Evolutionary conservation across 352 stramenopile species (phyloP).

Genomic region (Phytopythium oedochilum): DNA sequence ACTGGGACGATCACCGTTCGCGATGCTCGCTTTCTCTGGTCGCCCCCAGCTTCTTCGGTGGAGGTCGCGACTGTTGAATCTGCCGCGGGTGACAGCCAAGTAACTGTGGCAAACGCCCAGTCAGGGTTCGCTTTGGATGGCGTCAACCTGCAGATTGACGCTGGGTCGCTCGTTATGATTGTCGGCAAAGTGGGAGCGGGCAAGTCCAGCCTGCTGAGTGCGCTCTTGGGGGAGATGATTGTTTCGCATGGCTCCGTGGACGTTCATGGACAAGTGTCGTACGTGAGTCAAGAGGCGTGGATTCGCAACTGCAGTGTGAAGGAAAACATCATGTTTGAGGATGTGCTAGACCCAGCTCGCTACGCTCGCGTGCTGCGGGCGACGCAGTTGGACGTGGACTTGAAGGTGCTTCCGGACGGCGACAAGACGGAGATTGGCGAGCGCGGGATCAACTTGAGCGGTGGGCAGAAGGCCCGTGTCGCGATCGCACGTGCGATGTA

Average conservation of each 20-base stretch:
- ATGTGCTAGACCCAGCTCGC: slow-evolving; percentile 11
- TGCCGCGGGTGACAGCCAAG: background rate
- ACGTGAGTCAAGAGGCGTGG: slow-evolving; percentile 35
- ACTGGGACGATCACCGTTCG: background rate
- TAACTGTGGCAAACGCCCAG: background rate
- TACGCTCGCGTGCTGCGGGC: slow-evolving; percentile 53
- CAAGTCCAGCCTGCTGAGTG: slow-evolving; percentile 48
- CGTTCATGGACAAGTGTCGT: slow-evolving; percentile 15
- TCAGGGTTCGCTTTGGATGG: background rate
- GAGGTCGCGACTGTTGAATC: background rate
- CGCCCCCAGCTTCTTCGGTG: background rate
- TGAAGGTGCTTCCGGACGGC: slow-evolving; percentile 78
- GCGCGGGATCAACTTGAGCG: slow-evolving; percentile 92
- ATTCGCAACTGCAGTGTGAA: slow-evolving; percentile 30
- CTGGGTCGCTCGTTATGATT: slow-evolving; percentile 48
- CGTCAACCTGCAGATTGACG: slow-evolving; percentile 34
- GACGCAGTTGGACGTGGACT: slow-evolving; percentile 81
- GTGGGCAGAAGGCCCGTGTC: slow-evolving; percentile 89
- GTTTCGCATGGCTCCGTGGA: slow-evolving; percentile 5
- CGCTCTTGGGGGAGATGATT: slow-evolving; percentile 14
- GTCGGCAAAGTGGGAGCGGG: slow-evolving; percentile 51
- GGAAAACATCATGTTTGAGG: slow-evolving; percentile 37
- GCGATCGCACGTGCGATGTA: slow-evolving; percentile 89
- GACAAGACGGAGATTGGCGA: slow-evolving; percentile 95
- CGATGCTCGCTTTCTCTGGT: background rate